Base-by-base conservation (phyloP, 148 eudicot genomes). In the Limonium bicolor region DNA sequence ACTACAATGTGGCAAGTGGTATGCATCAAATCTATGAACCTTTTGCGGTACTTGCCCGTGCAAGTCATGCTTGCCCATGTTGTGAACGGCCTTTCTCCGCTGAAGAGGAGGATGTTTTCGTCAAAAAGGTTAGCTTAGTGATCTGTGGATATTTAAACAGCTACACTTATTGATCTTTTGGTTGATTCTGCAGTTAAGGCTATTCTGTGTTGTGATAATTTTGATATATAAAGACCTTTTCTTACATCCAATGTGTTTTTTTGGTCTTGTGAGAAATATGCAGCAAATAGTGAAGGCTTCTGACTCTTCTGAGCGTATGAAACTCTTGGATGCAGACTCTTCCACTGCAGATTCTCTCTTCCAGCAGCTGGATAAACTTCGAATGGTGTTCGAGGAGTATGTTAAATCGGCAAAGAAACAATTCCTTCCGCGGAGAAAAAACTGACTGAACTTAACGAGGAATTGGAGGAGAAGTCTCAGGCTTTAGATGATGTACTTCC, bases 71-170 rank as follows among this genome's bases (percentile, higher is more conserved):
- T 15, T 90, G 99, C 48, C 93, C 95, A 56, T 73, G 79, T 56
- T 90, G 99, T 69, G 80, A 84, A 36, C 85, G 99, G 3, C 74
- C 85, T 46, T 90, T 90, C 67, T 80, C 99, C 51, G 63, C 82
- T 49, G 78, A 75, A 53, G 95, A 90, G 69, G 99, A 90, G 54
- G 93, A 75, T 33, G 76, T 60, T 23, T 90, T 90, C 59, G 77
- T 90, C 50, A 64, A 61, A 51, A 84, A 90, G 93, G 99, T 90
- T 35, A 11, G 26, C 20, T 12, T 41, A 15, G 16, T 36, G 27
- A 12, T 27, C 31, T 46, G 27, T 29, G 41, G 41, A 11, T 18
- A 6, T 31, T 13, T 43, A n/a, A n/a, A n/a, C n/a, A n/a, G n/a
- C n/a, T n/a, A n/a, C n/a, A n/a, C n/a, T n/a, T n/a, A n/a, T n/a